phyloP scores from a whole-genome alignment of 345 rosid species.

The Camelina hispida region DNA sequence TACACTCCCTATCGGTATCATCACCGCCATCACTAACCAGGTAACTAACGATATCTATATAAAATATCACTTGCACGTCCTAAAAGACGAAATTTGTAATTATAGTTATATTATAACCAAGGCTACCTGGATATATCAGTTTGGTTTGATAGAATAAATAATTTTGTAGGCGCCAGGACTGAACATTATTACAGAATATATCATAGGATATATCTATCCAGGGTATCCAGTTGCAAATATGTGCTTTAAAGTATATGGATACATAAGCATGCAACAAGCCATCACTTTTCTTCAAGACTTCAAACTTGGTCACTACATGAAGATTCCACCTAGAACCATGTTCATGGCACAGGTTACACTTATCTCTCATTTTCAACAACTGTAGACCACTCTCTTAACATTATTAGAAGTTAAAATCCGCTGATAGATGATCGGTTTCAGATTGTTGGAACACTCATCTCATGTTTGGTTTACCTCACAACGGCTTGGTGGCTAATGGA shows the following conservation, averaged over 20 bases:
- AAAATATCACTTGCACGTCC: too few relatives aligned
- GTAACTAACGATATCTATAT: conserved; percentile 33
- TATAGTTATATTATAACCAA: too few relatives aligned
- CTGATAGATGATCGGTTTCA: conserved; percentile 26
- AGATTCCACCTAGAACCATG: conserved; percentile 95
- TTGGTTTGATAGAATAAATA: neutral
- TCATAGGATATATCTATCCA: conserved; percentile 94
- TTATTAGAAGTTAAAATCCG: neutral
- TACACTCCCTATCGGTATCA: conserved; percentile 94
- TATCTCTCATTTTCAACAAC: neutral
- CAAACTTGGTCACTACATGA: conserved; percentile 98
- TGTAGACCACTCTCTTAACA: neutral
- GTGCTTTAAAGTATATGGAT: conserved; percentile 98
- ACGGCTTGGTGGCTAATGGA: conserved; percentile 99
- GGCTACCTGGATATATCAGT: too few relatives aligned
- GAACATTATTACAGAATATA: conserved; percentile 87
- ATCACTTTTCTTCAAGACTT: conserved; percentile 90
- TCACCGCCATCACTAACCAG: conserved; percentile 98
- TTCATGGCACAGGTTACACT: conserved; percentile 88
- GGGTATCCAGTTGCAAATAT: conserved; percentile 97
- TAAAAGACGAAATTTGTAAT: too few relatives aligned
- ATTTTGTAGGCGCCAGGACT: conserved; percentile 76
- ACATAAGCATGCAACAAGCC: conserved; percentile 94
- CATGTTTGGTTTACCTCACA: conserved; percentile 73
- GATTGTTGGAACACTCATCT: conserved; percentile 89